Evolutionary conservation across 306 rosid species (phyloP).

Genomic region (Argentina anserina): DNA sequence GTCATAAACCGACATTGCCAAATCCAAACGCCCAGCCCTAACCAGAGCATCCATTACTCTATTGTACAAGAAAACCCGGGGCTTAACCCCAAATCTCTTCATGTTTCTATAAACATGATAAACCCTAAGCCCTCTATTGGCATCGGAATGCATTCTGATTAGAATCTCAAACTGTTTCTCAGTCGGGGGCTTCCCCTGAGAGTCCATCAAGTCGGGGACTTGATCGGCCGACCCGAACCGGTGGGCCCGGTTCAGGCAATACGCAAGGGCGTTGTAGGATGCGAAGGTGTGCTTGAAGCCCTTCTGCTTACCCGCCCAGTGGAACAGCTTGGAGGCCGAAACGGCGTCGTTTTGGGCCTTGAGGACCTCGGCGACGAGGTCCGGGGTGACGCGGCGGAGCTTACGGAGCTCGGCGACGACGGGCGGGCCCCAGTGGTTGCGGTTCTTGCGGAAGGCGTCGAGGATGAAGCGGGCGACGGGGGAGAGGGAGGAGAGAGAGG

Average conservation of each 20-base stretch:
- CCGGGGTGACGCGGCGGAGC: slow-evolving; percentile 71
- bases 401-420: slow-evolving; percentile 62
- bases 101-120: slow-evolving; percentile 68
- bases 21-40: slow-evolving; percentile 47
- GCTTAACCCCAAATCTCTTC: slow-evolving; percentile 68
- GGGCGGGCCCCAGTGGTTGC: slow-evolving; percentile 49
- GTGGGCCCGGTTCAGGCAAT: slow-evolving; percentile 57
- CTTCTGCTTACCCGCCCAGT: slow-evolving; percentile 71
- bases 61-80: slow-evolving; percentile 71
- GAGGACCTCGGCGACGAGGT: slow-evolving; percentile 72
- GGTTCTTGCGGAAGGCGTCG: slow-evolving; percentile 61
- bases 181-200: slow-evolving; percentile 78
- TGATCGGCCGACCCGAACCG: slow-evolving; percentile 60
- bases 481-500: slow-evolving; percentile 47
- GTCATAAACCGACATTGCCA: slow-evolving; percentile 60
- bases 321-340: slow-evolving; percentile 67
- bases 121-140: slow-evolving; percentile 66
- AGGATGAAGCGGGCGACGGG: slow-evolving; percentile 67
- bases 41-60: slow-evolving; percentile 76
- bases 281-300: slow-evolving; percentile 66
- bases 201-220: slow-evolving; percentile 69
- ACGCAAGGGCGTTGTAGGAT: slow-evolving; percentile 69
- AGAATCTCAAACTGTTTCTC: slow-evolving; percentile 87
- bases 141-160: slow-evolving; percentile 68
- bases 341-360: slow-evolving; percentile 49